A percentile compares a stretch with the other conserved stretches of the same genome.
Evolutionary conservation across 73 alveolate species (phyloP).

Genomic region (Paramecium octaurelia): DNA sequence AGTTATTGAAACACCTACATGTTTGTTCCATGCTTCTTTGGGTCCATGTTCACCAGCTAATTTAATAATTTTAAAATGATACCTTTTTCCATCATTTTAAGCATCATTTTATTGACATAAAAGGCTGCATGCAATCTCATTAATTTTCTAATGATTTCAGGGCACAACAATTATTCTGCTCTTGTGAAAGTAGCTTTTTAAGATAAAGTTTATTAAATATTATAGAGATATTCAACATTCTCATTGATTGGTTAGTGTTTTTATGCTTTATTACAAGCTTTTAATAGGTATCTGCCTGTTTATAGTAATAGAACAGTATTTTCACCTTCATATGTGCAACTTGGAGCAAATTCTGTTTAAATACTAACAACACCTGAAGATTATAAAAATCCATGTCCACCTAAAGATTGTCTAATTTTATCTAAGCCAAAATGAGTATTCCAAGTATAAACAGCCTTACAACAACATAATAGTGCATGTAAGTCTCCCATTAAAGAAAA

Average conservation of each 20-base stretch:
- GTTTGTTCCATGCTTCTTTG: conserved; percentile 62
- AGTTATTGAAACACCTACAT: conserved; percentile 43
- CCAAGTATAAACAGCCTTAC: conserved; percentile 70
- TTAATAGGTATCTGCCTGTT: conserved; percentile 68
- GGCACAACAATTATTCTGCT: background rate
- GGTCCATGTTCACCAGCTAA: conserved; percentile 53
- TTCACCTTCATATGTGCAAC: conserved; percentile 87
- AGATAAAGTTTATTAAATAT: background rate
- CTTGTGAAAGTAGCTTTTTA: conserved; percentile 14
- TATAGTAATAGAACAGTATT: conserved; percentile 78
- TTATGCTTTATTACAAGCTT: conserved; percentile 49
- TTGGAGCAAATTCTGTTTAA: conserved; percentile 56
- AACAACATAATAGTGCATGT: conserved; percentile 61
- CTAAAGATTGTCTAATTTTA: conserved; percentile 61
- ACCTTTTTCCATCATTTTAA: conserved; percentile 45
- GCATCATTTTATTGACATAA: background rate
- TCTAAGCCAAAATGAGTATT: conserved; percentile 56
- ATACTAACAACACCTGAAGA: conserved; percentile 64
- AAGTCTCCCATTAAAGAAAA: conserved; percentile 64
- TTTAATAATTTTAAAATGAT: background rate
- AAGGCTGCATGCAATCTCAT: conserved; percentile 49
- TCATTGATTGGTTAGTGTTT: conserved; percentile 43
- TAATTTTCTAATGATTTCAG: conserved; percentile 53
- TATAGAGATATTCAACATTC: conserved; percentile 45
- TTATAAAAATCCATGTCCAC: conserved; percentile 71